A percentile compares a stretch with the other conserved stretches of the same genome.
Conservation (phyloP, 495 filamentous ascomycete species). For the Podospora pseudopauciseta region DNA sequence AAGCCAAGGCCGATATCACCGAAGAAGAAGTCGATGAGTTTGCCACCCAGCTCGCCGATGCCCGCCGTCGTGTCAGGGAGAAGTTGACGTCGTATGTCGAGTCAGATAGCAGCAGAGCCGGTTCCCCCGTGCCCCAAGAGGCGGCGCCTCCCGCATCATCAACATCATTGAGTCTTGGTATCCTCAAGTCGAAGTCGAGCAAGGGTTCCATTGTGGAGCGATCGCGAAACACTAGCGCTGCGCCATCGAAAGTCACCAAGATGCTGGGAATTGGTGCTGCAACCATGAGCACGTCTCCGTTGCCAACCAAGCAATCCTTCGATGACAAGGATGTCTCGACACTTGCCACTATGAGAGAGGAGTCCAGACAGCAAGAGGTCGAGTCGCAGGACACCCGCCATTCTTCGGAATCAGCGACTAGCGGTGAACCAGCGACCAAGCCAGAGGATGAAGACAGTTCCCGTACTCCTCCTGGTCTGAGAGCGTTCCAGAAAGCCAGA, state of each 20-base stretch:
- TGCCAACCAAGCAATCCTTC: slow-evolving; percentile 36
- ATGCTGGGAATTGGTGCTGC: slow-evolving; percentile 62
- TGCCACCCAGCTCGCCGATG: slow-evolving; percentile 71
- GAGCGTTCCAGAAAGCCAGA: slow-evolving; percentile 50
- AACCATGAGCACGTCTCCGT: slow-evolving; percentile 51
- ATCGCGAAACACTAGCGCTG: slow-evolving; percentile 29
- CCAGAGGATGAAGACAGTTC: slow-evolving; percentile 30
- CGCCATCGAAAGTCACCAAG: slow-evolving; percentile 63
- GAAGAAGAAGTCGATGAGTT: slow-evolving; percentile 71
- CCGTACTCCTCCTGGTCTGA: slow-evolving; percentile 41
- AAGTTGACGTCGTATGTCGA: slow-evolving; percentile 71
- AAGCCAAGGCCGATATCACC: slow-evolving; percentile 31
- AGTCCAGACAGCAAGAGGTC: slow-evolving; percentile 46
- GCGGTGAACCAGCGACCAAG: not conserved
- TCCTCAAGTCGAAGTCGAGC: slow-evolving; percentile 65
- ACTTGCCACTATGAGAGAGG: slow-evolving; percentile 31
- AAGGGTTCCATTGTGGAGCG: slow-evolving; percentile 56
- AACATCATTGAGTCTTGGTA: slow-evolving; percentile 62
- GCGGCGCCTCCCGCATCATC: slow-evolving; percentile 40
- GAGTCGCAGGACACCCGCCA: slow-evolving; percentile 28
- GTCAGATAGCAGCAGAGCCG: slow-evolving; percentile 53
- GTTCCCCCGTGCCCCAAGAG: slow-evolving; percentile 47
- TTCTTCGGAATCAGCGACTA: slow-evolving; percentile 2
- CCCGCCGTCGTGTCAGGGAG: slow-evolving; percentile 74
- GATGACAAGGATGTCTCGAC: slow-evolving; percentile 29